Percentiles rank a stretch among this genome's conserved stretches.
Evolutionary conservation across 2,329 filamentous ascomycete species (phyloP).

Genomic region (Colletotrichum truncatum): DNA sequence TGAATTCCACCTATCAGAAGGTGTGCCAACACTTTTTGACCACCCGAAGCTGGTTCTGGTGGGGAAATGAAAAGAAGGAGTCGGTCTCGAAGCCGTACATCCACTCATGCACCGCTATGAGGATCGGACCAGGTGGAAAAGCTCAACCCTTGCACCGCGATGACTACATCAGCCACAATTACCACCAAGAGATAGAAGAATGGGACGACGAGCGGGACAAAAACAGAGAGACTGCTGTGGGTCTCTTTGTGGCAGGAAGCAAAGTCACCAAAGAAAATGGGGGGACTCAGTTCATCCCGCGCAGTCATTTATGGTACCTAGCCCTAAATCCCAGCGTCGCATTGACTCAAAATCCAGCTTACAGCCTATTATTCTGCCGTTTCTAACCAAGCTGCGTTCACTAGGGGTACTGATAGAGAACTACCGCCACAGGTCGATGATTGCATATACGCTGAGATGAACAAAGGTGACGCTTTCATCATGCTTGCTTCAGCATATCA

Average conservation of each 20-base stretch:
- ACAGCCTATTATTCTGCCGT: too few species aligned
- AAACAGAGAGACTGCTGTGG: constrained; percentile 36
- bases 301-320: constrained; percentile 36
- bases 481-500: constrained; percentile 36
- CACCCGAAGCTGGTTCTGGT: constrained; percentile 20
- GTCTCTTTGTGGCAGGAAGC: constrained; percentile 39
- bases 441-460: constrained; percentile 33
- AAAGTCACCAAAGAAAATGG: constrained; percentile 40
- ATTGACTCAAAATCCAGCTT: too few species aligned
- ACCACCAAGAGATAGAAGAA: constrained; percentile 29
- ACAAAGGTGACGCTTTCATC: constrained; percentile 35
- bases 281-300: constrained; percentile 41
- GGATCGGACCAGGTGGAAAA: constrained; percentile 35
- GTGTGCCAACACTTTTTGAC: constrained; percentile 22
- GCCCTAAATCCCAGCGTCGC: background rate
- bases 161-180: constrained; percentile 37
- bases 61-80: constrained; percentile 17
- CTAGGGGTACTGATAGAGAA: constrained; percentile 11
- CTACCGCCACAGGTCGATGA: constrained; percentile 14
- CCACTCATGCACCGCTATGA: constrained; percentile 17
- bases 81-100: constrained; percentile 23
- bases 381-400: too few species aligned
- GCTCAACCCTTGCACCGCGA: constrained; percentile 41
- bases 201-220: constrained; percentile 23
- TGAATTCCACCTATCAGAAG: constrained; percentile 20